A percentile compares a stretch with the other conserved stretches of the same genome.
Conservation (phyloP, 495 filamentous ascomycete genomes). For the Oidiodendron maius region DNA sequence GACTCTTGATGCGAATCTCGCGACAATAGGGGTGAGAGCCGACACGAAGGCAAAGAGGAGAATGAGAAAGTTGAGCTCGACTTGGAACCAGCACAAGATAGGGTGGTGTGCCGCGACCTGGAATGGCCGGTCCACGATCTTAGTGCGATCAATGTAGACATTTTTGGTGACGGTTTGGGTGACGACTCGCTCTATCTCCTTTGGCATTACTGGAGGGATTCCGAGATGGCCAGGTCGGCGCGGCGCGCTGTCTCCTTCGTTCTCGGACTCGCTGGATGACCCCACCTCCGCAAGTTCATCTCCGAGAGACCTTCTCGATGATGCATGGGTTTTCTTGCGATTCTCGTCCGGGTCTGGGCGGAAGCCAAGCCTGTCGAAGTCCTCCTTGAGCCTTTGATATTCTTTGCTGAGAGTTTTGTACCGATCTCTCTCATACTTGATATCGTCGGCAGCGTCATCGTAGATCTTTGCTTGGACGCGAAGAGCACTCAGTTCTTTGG, state of each 20-base stretch:
- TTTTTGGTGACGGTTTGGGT: not conserved
- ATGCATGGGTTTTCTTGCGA: not conserved
- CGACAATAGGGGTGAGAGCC: not conserved
- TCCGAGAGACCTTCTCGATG: not conserved
- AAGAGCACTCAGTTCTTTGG: not conserved
- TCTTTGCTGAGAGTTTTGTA: not conserved
- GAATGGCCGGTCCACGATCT: not conserved
- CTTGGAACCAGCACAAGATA: not conserved
- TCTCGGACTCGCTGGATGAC: not conserved
- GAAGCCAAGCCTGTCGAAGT: not conserved
- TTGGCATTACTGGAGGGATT: not conserved
- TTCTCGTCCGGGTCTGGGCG: not conserved
- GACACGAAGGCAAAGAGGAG: not conserved
- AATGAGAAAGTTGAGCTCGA: constrained; percentile 1
- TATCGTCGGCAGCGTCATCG: not conserved
- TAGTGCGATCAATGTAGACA: not conserved
- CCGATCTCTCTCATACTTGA: not conserved
- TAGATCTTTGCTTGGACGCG: not conserved
- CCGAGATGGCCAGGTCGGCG: not conserved
- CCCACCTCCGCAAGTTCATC: constrained; percentile 1
- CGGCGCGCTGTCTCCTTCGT: not conserved
- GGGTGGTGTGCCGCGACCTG: not conserved
- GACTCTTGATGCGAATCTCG: not conserved
- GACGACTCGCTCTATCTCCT: not conserved
- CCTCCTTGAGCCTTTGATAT: not conserved